These are phyloP conservation scores for Mucor indicus DNA, from an alignment of 371 early-diverging fungal genomes.

Conservation along the genomic window DNA sequence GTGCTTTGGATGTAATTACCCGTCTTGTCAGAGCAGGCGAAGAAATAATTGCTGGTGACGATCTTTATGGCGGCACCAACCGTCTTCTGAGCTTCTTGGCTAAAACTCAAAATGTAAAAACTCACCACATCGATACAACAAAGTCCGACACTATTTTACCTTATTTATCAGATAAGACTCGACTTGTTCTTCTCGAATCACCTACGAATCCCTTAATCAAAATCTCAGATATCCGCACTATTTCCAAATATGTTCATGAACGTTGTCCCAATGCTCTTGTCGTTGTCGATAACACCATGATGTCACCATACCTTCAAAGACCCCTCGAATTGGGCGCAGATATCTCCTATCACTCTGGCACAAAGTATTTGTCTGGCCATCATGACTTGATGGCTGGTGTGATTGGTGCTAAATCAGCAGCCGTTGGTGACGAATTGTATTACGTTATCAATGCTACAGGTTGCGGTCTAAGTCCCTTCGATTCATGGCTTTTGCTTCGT, in stretches of 20 bases:
- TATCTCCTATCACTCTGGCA: conserved; percentile 84
- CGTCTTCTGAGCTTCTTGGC: conserved; percentile 74
- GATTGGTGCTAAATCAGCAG: conserved; percentile 65
- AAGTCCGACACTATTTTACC: conserved; percentile 55
- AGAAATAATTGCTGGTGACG: conserved; percentile 86
- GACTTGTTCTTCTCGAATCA: conserved; percentile 79
- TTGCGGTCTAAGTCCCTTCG: conserved; percentile 83
- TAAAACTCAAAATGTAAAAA: conserved; percentile 67
- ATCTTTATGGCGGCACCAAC: conserved; percentile 90
- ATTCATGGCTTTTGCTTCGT: conserved; percentile 82
- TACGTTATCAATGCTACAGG: conserved; percentile 93
- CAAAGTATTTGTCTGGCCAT: conserved; percentile 91
- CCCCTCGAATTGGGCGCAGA: conserved; percentile 88
- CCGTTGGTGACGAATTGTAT: conserved; percentile 75
- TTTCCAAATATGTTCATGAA: conserved; percentile 65
- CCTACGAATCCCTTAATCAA: conserved; percentile 91
- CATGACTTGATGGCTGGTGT: conserved; percentile 93
- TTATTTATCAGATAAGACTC: conserved; percentile 74
- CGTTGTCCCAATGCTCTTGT: conserved; percentile 73
- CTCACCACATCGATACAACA: conserved; percentile 85
- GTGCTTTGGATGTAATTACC: conserved; percentile 82
- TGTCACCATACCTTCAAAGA: conserved; percentile 85
- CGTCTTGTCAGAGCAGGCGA: conserved; percentile 77
- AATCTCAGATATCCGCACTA: conserved; percentile 78
- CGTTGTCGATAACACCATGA: conserved; percentile 94